Evolutionary conservation across 768 basidiomycete genomes (phyloP), one percentile per base, ranked within the genome.

Genomic region (Lactarius akahatsu): DNA sequence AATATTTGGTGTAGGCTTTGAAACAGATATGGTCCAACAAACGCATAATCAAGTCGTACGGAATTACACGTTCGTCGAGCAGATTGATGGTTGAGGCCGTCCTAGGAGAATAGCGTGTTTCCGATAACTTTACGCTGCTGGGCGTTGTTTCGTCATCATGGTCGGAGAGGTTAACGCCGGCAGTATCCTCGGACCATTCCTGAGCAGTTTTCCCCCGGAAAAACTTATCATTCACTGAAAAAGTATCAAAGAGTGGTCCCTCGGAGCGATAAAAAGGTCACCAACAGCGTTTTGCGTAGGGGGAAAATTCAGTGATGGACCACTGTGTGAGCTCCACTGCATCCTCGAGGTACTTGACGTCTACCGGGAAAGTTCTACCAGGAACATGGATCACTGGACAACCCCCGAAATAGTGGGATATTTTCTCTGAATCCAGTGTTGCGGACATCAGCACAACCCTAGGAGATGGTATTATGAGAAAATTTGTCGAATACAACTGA

Each of bases 371-470:
- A 1, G 95, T 98, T 20, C 96, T 85, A 3, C 96, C 97, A 20
- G 96, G 96, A 34, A 99, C 91, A 66, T 89, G 86, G 15, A 98
- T 80, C 20, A 87, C 85, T 0, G 94, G 93, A 70, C 90, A 90
- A 56, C 86, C 85, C n/a, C 89, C 92, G 74, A 98, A 97, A 75
- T 89, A 98, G 16, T 76, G 78, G 13, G 95, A 91, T 47, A 98
- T 86, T 79, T 95, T 95, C 63, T 92, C 88, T 1, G 93, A 88
- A 70, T 99, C 94, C 30, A 97, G 81, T 0, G 97, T 99, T 1
- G 97, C 96, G 38, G 94, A 96, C 96, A 99, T 99, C 57, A 98
- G 82, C 18, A 98, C 85, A 47, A 99, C 86, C 77, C 93, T 95
- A 58, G 38, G 65, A 18, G 43, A n/a, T 23, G 20, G 59, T 23